Conservation (phyloP, 306 rosid species). For the Cucurbita argyrosperma region DNA sequence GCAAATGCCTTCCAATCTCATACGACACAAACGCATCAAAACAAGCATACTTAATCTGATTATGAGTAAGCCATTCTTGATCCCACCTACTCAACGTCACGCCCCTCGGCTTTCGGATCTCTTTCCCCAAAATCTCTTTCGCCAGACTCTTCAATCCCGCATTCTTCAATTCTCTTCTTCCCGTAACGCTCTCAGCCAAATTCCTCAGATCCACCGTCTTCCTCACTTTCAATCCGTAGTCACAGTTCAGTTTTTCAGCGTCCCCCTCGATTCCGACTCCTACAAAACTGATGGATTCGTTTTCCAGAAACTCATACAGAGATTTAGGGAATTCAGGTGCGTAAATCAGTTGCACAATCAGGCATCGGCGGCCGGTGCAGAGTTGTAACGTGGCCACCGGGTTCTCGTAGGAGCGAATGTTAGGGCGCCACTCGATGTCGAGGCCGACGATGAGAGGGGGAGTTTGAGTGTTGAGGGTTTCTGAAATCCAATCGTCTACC, state of each 20-base stretch:
- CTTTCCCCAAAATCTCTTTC: constrained; percentile 12
- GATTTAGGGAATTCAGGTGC: constrained; percentile 11
- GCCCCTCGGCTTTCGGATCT: constrained; percentile 22
- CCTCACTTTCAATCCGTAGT: constrained; percentile 16
- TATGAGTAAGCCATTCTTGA: constrained; percentile 16
- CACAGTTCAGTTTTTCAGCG: constrained; percentile 16
- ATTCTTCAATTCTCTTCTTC: constrained; percentile 3
- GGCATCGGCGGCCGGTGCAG: constrained; percentile 23
- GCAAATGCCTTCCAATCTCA: constrained; percentile 17
- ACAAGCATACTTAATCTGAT: constrained; percentile 37
- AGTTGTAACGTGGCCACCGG: constrained; percentile 29
- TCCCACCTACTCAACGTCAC: constrained; percentile 43
- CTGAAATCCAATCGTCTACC: constrained; percentile 22
- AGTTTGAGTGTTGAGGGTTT: neutral
- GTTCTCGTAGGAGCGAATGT: neutral
- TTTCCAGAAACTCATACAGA: constrained; percentile 16
- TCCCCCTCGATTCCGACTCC: constrained; percentile 32
- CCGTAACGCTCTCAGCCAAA: constrained; percentile 5
- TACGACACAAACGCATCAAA: constrained; percentile 35
- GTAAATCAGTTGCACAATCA: constrained; percentile 19
- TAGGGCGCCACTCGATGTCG: constrained; percentile 44
- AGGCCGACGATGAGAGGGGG: constrained; percentile 22
- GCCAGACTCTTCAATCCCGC: constrained; percentile 33
- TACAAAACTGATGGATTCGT: constrained; percentile 9
- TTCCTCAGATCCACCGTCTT: constrained; percentile 18